A percentile compares a stretch with the other conserved stretches of the same genome.
These are phyloP conservation scores for Lenzites betulinus DNA, from an alignment of 768 basidiomycete genomes.

Conservation along the genomic window DNA sequence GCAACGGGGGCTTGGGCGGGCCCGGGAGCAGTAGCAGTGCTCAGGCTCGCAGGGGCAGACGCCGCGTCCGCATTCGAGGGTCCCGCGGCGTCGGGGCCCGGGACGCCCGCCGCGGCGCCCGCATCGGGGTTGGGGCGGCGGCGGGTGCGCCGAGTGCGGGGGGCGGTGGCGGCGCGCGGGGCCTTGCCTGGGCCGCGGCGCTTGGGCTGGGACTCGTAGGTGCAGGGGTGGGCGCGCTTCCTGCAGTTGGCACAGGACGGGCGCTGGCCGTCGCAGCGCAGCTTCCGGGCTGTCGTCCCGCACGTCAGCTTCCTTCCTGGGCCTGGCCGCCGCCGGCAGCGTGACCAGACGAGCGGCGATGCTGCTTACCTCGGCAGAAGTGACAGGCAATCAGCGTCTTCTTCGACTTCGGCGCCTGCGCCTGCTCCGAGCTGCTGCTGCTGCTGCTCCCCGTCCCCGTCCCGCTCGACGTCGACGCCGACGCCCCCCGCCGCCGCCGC, in stretches of 20 bases:
- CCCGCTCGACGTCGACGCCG: not conserved
- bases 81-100: constrained; percentile 14
- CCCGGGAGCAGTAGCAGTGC: not conserved
- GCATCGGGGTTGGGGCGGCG: no score
- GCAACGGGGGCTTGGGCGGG: not conserved
- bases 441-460: constrained; percentile 14
- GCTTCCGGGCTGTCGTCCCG: constrained; percentile 60
- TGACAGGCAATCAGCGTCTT: constrained; percentile 72
- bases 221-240: constrained; percentile 52
- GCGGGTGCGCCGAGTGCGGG: no score
- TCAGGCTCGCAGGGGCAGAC: not conserved
- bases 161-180: no score
- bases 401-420: constrained; percentile 27
- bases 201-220: constrained; percentile 51
- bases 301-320: constrained; percentile 3
- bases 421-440: constrained; percentile 16
- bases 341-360: not conserved
- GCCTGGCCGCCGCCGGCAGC: constrained; percentile 2
- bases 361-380: constrained; percentile 69
- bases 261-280: constrained; percentile 68
- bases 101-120: constrained; percentile 8
- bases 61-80: constrained; percentile 9
- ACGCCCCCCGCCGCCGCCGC: constrained; percentile 6
- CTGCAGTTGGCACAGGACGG: constrained; percentile 67
- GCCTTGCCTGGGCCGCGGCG: constrained; percentile 79